Base-by-base conservation (phyloP, 305 asterid species). In the Solanum hybrid region DNA sequence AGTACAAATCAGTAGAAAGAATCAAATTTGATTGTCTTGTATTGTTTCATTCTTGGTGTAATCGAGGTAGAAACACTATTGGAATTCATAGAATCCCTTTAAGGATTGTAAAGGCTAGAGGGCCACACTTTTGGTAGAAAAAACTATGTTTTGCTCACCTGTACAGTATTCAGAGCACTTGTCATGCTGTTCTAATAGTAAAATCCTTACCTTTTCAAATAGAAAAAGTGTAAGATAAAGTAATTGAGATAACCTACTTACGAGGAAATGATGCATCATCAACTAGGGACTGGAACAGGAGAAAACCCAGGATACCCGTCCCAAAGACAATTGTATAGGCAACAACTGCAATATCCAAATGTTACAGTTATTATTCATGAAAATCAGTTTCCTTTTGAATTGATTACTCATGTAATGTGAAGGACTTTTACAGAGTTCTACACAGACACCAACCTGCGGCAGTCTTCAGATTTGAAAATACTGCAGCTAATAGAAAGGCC, bases 401-500 rank as follows among this genome's bases (percentile, higher is more conserved):
- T 32, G 11, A 72, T 8, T 71, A 7, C 32, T 69, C 64, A 32
- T 87, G 32, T 86, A 17, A 35, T 51, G 6, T 12, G 32, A 24
- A 31, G 22, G 19, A 56, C 76, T 7, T 85, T 5, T 17, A 85
- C 76, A 51, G 31, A 85, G 12, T 10, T 56, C 31, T 2, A 17
- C 76, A 56, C 87, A 56, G 76, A 17, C 29, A 85, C 45, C 45
- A 32, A 92, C 93, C 93, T 89, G 91, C 85, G 24, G 91, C 89
- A 86, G 91, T 88, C 89, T 92, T 92, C 80, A 86, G 89, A 64
- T 88, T 89, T 37, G 91, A 85, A 86, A 92, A 92, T 29, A 88
- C 56, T 71, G 88, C 76, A 77, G 91, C 82, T 29, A 92, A 88
- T n/a, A 92, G 90, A 89, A 92, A 90, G n/a, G 93, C 91, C 72